Conservation (phyloP, 805 yeast species). For the Candida koratica region DNA sequence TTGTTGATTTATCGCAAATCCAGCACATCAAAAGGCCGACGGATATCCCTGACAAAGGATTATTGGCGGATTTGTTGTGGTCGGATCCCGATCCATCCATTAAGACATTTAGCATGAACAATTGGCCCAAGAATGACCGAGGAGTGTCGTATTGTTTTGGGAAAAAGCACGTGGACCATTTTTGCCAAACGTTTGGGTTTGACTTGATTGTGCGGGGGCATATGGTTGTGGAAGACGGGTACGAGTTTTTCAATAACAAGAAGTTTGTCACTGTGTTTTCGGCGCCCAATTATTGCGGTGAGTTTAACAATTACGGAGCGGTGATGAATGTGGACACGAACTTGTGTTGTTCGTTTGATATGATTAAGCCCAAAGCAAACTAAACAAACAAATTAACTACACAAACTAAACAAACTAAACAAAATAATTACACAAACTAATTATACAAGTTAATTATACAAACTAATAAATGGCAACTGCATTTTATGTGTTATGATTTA, state of each 20-base stretch:
- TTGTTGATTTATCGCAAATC: conserved; percentile 62
- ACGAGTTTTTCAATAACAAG: conserved; percentile 73
- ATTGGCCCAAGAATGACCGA: conserved; percentile 80
- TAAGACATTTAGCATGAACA: conserved; percentile 34
- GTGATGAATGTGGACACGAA: conserved; percentile 69
- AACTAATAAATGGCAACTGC: too few species aligned
- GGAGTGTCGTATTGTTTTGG: conserved; percentile 81
- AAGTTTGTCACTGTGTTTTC: conserved; percentile 74
- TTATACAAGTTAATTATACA: too few species aligned
- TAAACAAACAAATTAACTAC: too few species aligned
- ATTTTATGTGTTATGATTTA: too few species aligned
- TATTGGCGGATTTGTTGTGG: conserved; percentile 77
- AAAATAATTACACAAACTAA: too few species aligned
- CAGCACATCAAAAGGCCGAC: conserved; percentile 74
- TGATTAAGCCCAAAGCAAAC: conserved; percentile 64
- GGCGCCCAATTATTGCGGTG: conserved; percentile 85
- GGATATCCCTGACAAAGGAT: conserved; percentile 77
- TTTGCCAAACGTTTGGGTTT: conserved; percentile 61
- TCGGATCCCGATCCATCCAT: conserved; percentile 61
- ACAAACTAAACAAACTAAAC: too few species aligned
- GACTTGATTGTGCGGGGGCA: conserved; percentile 81
- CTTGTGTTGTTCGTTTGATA: conserved; percentile 67
- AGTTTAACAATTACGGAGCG: conserved; percentile 76
- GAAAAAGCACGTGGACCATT: conserved; percentile 65
- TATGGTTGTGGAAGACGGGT: conserved; percentile 88